Evolutionary conservation across 2,329 filamentous ascomycete species (phyloP).

Genomic region (Penicillium expansum): DNA sequence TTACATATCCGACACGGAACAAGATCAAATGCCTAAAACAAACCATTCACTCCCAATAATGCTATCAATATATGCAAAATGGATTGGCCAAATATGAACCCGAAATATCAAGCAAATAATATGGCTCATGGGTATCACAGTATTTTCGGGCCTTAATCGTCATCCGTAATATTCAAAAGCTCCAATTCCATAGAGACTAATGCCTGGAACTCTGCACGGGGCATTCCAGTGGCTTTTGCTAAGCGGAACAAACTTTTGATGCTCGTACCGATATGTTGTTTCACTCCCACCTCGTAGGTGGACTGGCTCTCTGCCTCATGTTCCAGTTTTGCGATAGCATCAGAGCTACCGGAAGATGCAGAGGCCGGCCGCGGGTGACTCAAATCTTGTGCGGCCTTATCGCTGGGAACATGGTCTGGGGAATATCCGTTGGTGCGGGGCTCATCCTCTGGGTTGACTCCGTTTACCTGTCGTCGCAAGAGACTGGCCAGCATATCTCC

Average conservation of each 20-base stretch:
- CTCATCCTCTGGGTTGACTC: slow-evolving; percentile 16
- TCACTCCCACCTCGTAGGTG: slow-evolving; percentile 59
- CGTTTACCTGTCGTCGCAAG: slow-evolving; percentile 40
- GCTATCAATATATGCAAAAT: slow-evolving; percentile 5
- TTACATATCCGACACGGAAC: neutral
- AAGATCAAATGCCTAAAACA: neutral
- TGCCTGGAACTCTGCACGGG: slow-evolving; percentile 57
- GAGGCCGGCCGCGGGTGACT: slow-evolving; percentile 46
- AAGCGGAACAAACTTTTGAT: slow-evolving; percentile 63
- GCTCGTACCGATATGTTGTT: slow-evolving; percentile 62
- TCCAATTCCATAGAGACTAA: slow-evolving; percentile 61
- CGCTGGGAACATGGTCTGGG: slow-evolving; percentile 17
- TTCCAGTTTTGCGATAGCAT: slow-evolving; percentile 53
- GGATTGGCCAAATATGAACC: slow-evolving; percentile 6
- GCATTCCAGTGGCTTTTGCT: slow-evolving; percentile 58
- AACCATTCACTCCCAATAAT: slow-evolving; percentile 4
- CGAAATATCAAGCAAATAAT: slow-evolving; percentile 8
- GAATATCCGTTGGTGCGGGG: slow-evolving; percentile 26
- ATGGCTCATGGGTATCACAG: slow-evolving; percentile 26
- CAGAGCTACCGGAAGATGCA: slow-evolving; percentile 43
- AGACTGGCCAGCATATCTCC: slow-evolving; percentile 50
- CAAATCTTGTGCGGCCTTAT: slow-evolving; percentile 30
- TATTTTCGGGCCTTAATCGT: slow-evolving; percentile 30
- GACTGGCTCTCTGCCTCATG: slow-evolving; percentile 51
- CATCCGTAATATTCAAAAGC: slow-evolving; percentile 55